A percentile compares a stretch with the other conserved stretches of the same genome.
phyloP scores from a whole-genome alignment of 208 protist species.

The Entamoeba dispar region DNA sequence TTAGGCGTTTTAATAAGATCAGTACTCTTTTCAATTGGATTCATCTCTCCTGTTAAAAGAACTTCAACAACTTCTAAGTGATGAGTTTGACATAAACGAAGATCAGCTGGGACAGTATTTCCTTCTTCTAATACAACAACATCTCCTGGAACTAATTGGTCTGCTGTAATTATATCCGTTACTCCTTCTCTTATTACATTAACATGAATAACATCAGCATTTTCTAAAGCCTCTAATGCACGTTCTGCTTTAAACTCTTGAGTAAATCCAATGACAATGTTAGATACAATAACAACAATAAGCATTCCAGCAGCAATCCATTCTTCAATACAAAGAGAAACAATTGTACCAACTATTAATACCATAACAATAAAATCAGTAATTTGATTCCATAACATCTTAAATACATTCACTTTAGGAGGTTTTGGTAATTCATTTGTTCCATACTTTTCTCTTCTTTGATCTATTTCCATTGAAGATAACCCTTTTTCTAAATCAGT shows the following conservation, averaged over 20 bases:
- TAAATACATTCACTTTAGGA: not conserved
- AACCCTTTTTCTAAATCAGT: not conserved
- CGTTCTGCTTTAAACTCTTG: constrained; percentile 2
- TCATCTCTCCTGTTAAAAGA: not conserved
- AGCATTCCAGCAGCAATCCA: not conserved
- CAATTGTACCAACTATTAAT: not conserved
- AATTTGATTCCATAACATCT: not conserved
- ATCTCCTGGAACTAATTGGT: not conserved
- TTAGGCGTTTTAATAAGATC: not conserved
- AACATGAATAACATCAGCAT: not conserved
- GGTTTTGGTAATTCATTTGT: not conserved
- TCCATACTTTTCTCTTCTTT: not conserved
- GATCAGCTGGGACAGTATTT: not conserved
- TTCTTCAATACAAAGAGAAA: not conserved
- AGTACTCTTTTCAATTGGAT: not conserved
- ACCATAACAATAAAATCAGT: not conserved
- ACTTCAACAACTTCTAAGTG: not conserved
- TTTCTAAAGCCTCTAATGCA: not conserved
- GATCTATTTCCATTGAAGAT: not conserved
- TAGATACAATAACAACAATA: not conserved
- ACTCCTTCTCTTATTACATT: not conserved
- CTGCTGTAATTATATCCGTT: not conserved
- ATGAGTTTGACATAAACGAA: not conserved
- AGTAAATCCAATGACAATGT: not conserved
- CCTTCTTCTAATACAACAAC: not conserved